A percentile compares a stretch with the other conserved stretches of the same genome.
Evolutionary conservation across 192 early-diverging fungal genomes (phyloP).

Genomic region (Thamnidium elegans): DNA sequence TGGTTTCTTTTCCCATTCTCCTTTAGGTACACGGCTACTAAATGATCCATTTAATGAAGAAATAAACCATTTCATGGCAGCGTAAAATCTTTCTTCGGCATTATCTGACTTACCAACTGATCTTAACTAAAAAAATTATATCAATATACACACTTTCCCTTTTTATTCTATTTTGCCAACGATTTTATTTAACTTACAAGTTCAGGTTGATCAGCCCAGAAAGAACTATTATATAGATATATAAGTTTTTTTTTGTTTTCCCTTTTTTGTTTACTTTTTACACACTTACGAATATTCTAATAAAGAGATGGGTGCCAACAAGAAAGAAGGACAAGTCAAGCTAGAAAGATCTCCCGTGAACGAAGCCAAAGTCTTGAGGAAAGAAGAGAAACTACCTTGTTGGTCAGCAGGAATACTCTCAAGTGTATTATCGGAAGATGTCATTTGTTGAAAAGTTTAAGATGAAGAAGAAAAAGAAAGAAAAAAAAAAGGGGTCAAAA

Average conservation of each 20-base stretch:
- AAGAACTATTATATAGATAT: constrained; percentile 21
- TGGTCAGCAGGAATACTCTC: constrained; percentile 58
- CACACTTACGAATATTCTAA: constrained; percentile 69
- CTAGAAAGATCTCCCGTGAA: constrained; percentile 80
- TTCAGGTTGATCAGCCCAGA: constrained; percentile 63
- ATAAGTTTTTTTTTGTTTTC: background rate
- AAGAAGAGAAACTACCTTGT: constrained; percentile 60
- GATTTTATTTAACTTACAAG: constrained; percentile 24
- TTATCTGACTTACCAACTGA: constrained; percentile 57
- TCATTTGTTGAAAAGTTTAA: constrained; percentile 6
- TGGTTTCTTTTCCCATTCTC: constrained; percentile 71
- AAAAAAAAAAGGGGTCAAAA: constrained; percentile 1
- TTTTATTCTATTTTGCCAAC: background rate
- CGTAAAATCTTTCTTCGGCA: constrained; percentile 65
- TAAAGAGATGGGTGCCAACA: constrained; percentile 72
- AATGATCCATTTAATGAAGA: constrained; percentile 78
- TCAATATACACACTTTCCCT: background rate
- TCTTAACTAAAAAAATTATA: constrained; percentile 36
- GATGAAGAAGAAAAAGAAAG: constrained; percentile 5
- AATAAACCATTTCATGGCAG: constrained; percentile 73
- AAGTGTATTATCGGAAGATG: constrained; percentile 25
- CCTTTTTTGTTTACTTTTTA: background rate
- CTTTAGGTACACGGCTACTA: constrained; percentile 63
- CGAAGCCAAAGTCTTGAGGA: constrained; percentile 66
- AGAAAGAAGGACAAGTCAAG: constrained; percentile 77